Evolutionary conservation across 352 stramenopile genomes (phyloP), one percentile per base, ranked within the genome.

Genomic region (Globisporangium recalcitrans): DNA sequence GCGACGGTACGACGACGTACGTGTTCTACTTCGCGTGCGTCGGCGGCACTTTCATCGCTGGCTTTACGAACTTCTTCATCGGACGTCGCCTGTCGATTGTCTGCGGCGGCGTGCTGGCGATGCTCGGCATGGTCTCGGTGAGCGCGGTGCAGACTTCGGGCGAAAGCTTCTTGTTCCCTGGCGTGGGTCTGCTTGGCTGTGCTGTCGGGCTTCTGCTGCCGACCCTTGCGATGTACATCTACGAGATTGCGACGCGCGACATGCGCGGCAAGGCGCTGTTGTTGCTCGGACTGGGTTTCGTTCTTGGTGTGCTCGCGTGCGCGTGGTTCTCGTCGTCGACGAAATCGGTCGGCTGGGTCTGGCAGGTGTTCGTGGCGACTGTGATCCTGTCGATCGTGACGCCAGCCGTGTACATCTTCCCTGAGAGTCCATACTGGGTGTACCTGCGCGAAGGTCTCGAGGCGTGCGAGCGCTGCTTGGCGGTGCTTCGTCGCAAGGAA

Each of bases 351-450:
- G 85, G 85, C 44, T 94, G 85, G 85, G 78, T 92, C 34, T 94
- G 85, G 85, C 81, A 94, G 68, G 82, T 88, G 48, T 94, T 94
- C 61, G 83, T 88, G 54, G 78, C 79, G 57, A 86, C 79, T 1
- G 75, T 92, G 10, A 76, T 94, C 54, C 64, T 94, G 21, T 89
- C 82, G 27, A 80, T 90, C 54, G 81, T 94, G 69, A 94, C 85
- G 4, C 82, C 85, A 3, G 77, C 78, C 0, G 80, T 94, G 8
- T 90, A 94, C 70, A 88, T 94, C 42, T 94, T 92, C 73, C 85
- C 85, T 8, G 85, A 94, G 59, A 90, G 79, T 48, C 85, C 85
- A n/a, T 87, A 90, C 67, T 94, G 85, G 85, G 80, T 94, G 13
- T 87, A 90, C 71, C 78, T 83, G 61, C 82, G 82, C 21, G 77